phyloP scores from a whole-genome alignment of 306 rosid species.

The Trifolium dubium region DNA sequence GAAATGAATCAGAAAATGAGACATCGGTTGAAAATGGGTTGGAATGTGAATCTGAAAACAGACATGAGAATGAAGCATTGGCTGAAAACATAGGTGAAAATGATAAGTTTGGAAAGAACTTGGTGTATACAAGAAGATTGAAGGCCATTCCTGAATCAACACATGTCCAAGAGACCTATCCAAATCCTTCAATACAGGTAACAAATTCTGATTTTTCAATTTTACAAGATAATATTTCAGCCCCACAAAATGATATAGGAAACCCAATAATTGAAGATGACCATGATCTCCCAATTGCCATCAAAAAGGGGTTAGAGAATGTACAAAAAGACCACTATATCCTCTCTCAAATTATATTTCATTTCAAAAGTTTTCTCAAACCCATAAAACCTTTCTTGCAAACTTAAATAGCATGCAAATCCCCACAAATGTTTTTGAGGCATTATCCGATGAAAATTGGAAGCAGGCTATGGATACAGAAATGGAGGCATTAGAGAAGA shows the following conservation, averaged over 20 bases:
- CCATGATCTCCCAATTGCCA: not conserved
- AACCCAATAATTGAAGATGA: not conserved
- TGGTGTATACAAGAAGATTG: too few species aligned
- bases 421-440: too few species aligned
- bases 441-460: too few species aligned
- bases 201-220: not conserved
- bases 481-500: too few species aligned
- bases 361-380: too few species aligned
- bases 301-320: conserved; percentile 3
- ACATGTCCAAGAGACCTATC: not conserved
- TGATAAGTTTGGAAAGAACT: too few species aligned
- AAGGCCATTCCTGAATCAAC: not conserved
- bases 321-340: too few species aligned
- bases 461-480: too few species aligned
- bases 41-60: not conserved
- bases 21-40: not conserved
- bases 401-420: too few species aligned
- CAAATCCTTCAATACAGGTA: not conserved
- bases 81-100: too few species aligned
- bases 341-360: too few species aligned
- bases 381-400: too few species aligned
- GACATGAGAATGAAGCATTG: not conserved
- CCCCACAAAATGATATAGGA: not conserved
- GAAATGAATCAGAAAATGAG: not conserved
- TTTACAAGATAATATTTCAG: not conserved